These are phyloP conservation scores for Favolaschia claudopus DNA, from an alignment of 768 basidiomycete genomes.

Conservation along the genomic window DNA sequence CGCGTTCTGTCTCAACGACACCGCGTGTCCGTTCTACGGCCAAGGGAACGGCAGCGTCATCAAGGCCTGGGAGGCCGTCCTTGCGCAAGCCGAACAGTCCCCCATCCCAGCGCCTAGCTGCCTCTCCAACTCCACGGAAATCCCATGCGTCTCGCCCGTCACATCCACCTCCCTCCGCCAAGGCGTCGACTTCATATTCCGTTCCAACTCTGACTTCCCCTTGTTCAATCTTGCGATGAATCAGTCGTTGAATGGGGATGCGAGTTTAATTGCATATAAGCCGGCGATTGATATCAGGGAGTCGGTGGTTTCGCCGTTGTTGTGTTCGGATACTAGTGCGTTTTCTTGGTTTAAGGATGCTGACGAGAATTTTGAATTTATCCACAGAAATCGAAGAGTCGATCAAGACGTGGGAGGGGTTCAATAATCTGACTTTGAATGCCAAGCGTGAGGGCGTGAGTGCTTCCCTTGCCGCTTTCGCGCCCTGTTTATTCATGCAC, in stretches of 20 bases:
- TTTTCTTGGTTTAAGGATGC: neutral
- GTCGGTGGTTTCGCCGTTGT: neutral
- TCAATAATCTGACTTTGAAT: neutral
- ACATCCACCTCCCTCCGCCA: conserved; percentile 5
- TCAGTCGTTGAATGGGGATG: neutral
- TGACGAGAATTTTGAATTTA: neutral
- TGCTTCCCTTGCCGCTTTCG: neutral
- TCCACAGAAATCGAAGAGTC: neutral
- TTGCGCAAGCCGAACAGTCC: neutral
- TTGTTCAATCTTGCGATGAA: neutral
- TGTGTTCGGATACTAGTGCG: neutral
- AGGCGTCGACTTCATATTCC: neutral
- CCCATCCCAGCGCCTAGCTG: conserved; percentile 7
- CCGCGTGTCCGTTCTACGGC: conserved; percentile 25
- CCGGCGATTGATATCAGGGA: neutral
- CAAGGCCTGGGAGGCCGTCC: conserved; percentile 34
- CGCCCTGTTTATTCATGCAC: neutral
- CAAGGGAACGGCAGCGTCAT: conserved; percentile 40
- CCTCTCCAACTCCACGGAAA: neutral
- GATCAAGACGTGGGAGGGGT: neutral
- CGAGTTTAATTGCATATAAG: neutral
- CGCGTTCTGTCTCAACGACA: conserved; percentile 22
- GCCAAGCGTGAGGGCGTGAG: neutral
- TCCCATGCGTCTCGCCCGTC: conserved; percentile 13
- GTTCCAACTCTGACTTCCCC: neutral